A percentile compares a stretch with the other conserved stretches of the same genome.
These are phyloP conservation scores for Trifolium dubium DNA, from an alignment of 306 rosid genomes.

Conservation along the genomic window DNA sequence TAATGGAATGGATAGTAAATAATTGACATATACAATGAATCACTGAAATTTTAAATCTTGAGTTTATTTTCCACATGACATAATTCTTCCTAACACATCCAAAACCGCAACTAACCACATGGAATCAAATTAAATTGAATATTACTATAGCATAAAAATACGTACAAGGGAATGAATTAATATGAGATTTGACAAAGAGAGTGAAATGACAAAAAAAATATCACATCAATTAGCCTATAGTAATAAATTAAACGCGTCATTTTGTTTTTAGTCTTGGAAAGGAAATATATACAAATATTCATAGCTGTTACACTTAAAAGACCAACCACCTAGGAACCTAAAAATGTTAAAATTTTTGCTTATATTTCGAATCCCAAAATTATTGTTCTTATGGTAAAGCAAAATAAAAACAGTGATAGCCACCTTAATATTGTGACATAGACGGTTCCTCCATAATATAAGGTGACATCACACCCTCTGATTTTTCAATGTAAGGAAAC, in stretches of 20 bases:
- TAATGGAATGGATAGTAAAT: too few relatives aligned
- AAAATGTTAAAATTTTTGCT: conserved; percentile 5
- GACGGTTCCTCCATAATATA: conserved; percentile 64
- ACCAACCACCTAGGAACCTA: conserved; percentile 37
- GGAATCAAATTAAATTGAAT: conserved; percentile 50
- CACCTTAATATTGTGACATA: conserved; percentile 49
- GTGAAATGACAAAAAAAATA: conserved; percentile 34
- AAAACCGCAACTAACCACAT: conserved; percentile 50
- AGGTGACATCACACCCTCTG: conserved; percentile 46
- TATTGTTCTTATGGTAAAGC: conserved; percentile 35
- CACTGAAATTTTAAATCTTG: background rate
- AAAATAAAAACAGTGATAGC: conserved; percentile 49
- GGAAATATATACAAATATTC: conserved; percentile 17
- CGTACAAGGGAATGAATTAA: conserved; percentile 19
- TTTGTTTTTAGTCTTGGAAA: conserved; percentile 54
- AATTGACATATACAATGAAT: too few relatives aligned
- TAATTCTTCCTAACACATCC: conserved; percentile 32
- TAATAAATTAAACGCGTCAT: conserved; percentile 46
- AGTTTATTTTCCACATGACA: background rate
- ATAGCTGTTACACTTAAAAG: background rate
- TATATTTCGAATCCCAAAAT: conserved; percentile 38
- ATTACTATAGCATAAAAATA: conserved; percentile 4
- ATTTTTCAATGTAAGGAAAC: conserved; percentile 31
- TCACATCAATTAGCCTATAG: conserved; percentile 52
- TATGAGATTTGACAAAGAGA: conserved; percentile 8